phyloP scores from a whole-genome alignment of 148 eudicot genomes.

The Camellia granthamiana region DNA sequence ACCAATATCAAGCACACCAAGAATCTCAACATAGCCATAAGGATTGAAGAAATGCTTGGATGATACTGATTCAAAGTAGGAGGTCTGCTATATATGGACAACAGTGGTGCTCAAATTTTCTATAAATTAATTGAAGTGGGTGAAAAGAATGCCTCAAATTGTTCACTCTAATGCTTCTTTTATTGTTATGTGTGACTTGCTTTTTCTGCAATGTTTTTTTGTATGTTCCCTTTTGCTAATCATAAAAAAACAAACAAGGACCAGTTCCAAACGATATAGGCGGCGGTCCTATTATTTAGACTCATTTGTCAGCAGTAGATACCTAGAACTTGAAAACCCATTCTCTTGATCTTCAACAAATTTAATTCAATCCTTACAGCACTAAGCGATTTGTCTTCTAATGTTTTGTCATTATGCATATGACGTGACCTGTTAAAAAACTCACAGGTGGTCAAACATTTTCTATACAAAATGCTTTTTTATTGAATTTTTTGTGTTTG shows the following conservation, averaged over 20 bases:
- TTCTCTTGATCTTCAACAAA: no score
- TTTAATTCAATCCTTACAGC: no score
- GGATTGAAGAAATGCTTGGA: not conserved
- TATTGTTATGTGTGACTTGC: not conserved
- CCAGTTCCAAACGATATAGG: conserved; percentile 6
- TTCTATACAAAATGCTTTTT: no score
- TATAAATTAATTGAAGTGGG: conserved; percentile 17
- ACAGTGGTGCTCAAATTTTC: not conserved
- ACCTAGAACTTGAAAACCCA: conserved; percentile 14
- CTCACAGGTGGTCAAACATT: no score
- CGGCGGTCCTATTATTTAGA: not conserved
- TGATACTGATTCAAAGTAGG: not conserved
- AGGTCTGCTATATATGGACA: conserved; percentile 6
- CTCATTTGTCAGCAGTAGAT: conserved; percentile 4
- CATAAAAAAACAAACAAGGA: not conserved
- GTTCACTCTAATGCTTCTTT: not conserved
- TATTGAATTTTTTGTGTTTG: no score
- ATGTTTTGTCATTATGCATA: no score
- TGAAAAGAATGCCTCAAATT: not conserved
- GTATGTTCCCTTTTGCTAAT: not conserved
- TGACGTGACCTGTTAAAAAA: no score
- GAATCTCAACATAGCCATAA: conserved; percentile 16
- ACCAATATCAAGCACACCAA: conserved; percentile 13
- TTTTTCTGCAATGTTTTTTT: not conserved
- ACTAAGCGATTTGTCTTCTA: no score